Percentiles rank a stretch among this genome's conserved stretches.
These are phyloP conservation scores for Purpureocillium lavendulum DNA, from an alignment of 2,329 filamentous ascomycete genomes.

Conservation along the genomic window DNA sequence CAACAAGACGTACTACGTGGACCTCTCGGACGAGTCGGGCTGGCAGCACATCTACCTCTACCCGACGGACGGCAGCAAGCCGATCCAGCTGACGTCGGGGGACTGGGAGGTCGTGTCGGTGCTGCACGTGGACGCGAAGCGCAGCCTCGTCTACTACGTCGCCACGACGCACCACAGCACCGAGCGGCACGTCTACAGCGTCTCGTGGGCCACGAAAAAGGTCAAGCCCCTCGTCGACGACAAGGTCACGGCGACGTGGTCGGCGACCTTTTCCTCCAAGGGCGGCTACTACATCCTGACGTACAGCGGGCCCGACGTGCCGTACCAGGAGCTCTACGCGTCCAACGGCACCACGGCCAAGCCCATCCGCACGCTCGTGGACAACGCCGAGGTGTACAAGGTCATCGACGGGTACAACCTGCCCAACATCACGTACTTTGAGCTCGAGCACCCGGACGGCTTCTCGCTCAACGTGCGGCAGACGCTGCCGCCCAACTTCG, in stretches of 20 bases:
- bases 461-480: constrained; percentile 57
- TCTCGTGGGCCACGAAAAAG: constrained; percentile 46
- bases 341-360: constrained; percentile 33
- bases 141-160: constrained; percentile 53
- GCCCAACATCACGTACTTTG: constrained; percentile 56
- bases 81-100: constrained; percentile 52
- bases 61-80: constrained; percentile 44
- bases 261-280: constrained; percentile 54
- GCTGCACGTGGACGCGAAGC: constrained; percentile 48
- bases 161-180: constrained; percentile 59
- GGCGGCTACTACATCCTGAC: constrained; percentile 58
- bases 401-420: constrained; percentile 52
- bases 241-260: constrained; percentile 48
- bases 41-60: constrained; percentile 65
- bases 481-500: constrained; percentile 55
- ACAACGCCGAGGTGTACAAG: constrained; percentile 48
- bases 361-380: constrained; percentile 49
- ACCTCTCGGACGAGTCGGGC: constrained; percentile 57
- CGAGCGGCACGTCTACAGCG: constrained; percentile 59
- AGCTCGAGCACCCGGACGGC: constrained; percentile 52
- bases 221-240: constrained; percentile 56
- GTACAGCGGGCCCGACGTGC: constrained; percentile 58
- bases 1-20: constrained; percentile 48
- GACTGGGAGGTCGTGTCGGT: constrained; percentile 58
- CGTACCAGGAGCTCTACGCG: constrained; percentile 60